A percentile compares a stretch with the other conserved stretches of the same genome.
Conservation (phyloP, 768 basidiomycete genomes). For the Phlebiopsis gigantea region DNA sequence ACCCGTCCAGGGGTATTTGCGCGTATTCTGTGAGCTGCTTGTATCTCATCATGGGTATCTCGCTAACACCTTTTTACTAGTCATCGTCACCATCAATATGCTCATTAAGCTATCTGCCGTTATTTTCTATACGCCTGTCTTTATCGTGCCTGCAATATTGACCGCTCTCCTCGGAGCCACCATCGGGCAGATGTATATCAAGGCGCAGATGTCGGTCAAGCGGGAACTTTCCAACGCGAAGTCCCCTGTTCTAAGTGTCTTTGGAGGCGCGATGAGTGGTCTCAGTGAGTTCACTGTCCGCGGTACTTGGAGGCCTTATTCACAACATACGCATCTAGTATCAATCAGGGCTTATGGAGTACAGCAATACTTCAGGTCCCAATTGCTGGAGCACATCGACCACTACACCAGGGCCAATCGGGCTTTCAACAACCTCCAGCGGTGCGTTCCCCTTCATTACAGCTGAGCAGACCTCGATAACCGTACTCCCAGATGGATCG, state of each 20-base stretch:
- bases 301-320: neutral
- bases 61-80: slow-evolving; percentile 11
- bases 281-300: slow-evolving; percentile 17
- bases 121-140: slow-evolving; percentile 32
- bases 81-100: slow-evolving; percentile 22
- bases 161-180: slow-evolving; percentile 33
- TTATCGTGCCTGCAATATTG: slow-evolving; percentile 32
- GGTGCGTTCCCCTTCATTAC: slow-evolving; percentile 21
- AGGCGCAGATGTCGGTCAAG: slow-evolving; percentile 50
- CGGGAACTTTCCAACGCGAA: slow-evolving; percentile 47
- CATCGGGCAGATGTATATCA: slow-evolving; percentile 45
- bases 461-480: neutral
- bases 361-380: slow-evolving; percentile 34
- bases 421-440: slow-evolving; percentile 43
- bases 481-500: slow-evolving; percentile 36
- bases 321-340: slow-evolving; percentile 14
- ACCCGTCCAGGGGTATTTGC: slow-evolving; percentile 22
- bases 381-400: slow-evolving; percentile 41
- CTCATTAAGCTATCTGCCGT: slow-evolving; percentile 32
- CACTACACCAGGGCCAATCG: slow-evolving; percentile 36
- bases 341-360: slow-evolving; percentile 55
- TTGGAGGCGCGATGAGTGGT: slow-evolving; percentile 48
- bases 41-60: too few relatives aligned
- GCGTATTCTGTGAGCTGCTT: slow-evolving; percentile 7
- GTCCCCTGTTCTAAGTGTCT: slow-evolving; percentile 43